These are phyloP conservation scores for Fusarium torreyae DNA, from an alignment of 2,329 filamentous ascomycete genomes.

Conservation along the genomic window DNA sequence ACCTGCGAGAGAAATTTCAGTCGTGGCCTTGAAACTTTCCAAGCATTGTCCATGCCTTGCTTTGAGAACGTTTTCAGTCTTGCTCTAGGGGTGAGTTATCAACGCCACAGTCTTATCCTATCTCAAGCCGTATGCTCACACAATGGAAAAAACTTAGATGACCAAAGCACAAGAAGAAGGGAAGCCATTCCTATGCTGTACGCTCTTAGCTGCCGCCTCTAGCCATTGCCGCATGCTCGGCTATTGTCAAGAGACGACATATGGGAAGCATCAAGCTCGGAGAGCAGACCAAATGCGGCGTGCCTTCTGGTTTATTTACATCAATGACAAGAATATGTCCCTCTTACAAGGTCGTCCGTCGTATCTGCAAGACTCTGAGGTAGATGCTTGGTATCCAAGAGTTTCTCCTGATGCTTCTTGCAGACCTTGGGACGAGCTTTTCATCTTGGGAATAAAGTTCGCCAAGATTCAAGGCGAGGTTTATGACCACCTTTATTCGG, in stretches of 20 bases:
- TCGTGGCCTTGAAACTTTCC: background rate
- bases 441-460: conserved; percentile 6
- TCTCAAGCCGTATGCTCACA: background rate
- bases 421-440: conserved; percentile 2
- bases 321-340: conserved; percentile 7
- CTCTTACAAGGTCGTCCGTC: conserved; percentile 6
- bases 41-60: conserved; percentile 1
- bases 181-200: conserved; percentile 12
- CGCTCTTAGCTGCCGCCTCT: background rate
- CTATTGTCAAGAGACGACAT: conserved; percentile 10
- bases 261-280: conserved; percentile 5
- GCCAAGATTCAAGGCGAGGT: conserved; percentile 9
- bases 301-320: conserved; percentile 7
- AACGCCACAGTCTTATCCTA: background rate
- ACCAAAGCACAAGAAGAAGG: conserved; percentile 12
- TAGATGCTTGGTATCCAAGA: conserved; percentile 2
- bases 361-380: conserved; percentile 3
- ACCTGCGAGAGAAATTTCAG: background rate
- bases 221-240: conserved; percentile 13
- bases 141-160: background rate
- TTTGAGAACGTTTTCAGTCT: conserved; percentile 10
- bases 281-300: conserved; percentile 9
- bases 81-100: conserved; percentile 9
- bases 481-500: conserved; percentile 10
- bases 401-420: background rate